Evolutionary conservation across 1,284 basidiomycete genomes (phyloP), one percentile per base, ranked within the genome.

Genomic region (Phylloboletellus chloephorus): DNA sequence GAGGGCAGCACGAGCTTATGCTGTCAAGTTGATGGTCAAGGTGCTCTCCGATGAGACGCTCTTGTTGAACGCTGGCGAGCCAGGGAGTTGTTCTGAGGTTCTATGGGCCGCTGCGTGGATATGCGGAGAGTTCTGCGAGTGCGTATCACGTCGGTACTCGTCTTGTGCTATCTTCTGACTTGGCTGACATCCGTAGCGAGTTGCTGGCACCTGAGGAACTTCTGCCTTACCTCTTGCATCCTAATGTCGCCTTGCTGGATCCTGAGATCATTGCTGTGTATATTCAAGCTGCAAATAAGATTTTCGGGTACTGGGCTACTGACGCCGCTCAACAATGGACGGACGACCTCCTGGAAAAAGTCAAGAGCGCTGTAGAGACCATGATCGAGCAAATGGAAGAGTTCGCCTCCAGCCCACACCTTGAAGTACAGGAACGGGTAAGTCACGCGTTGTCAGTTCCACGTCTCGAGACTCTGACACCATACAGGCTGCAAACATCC

Each of bases 101-200:
- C 67, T 97, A 2, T 89, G 87, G 72, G 94, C 93, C 2, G 92
- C 91, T 5, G 90, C 91, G 1, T 97, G 89, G 87, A 88, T 97
- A 49, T 91, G 88, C 52, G 94, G 94, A 19, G 96, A 98, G 64
- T 93, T 92, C 60, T 82, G 86, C 72, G 72, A 78, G 82, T 82
- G 45, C 51, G 84, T 45, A 20, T 36, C 36, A 17, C 34, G 17
- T 31, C 15, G 28, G 30, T 31, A 22, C 28, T 13, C 33, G 20
- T 47, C 5, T 21, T 4, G 15, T 15, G 15, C 43, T 37, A 7
- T 25, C 24, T 24, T 37, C 47, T 49, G 22, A 52, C 35, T 41
- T 30, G 16, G 21, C 33, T 24, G 20, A 30, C 4, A n/a, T 31
- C 17, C 10, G 25, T 32, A 88, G 85, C 35, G 82, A 87, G 51